A percentile compares a stretch with the other conserved stretches of the same genome.
Conservation (phyloP, 2,329 filamentous ascomycete species). For the Exophiala spinifera region DNA sequence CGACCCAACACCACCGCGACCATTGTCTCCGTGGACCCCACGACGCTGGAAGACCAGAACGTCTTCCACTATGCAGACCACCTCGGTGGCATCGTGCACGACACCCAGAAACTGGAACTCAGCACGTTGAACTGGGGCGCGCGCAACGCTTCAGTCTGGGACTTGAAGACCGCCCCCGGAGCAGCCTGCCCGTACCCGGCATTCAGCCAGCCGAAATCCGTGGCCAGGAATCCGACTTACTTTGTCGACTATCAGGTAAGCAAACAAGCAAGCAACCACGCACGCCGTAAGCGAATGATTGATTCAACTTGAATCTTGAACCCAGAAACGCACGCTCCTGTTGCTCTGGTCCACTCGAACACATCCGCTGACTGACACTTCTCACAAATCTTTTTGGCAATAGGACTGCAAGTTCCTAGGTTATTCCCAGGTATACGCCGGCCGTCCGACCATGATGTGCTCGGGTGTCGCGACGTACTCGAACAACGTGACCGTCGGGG, state of each 20-base stretch:
- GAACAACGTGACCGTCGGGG: constrained; percentile 38
- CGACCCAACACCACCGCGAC: constrained; percentile 48
- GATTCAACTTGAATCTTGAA: no score
- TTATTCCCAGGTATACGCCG: constrained; percentile 36
- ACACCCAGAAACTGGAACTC: constrained; percentile 37
- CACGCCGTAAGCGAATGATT: no score
- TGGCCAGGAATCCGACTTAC: constrained; percentile 41
- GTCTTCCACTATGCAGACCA: constrained; percentile 44
- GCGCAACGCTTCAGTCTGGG: constrained; percentile 41
- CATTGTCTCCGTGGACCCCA: constrained; percentile 41
- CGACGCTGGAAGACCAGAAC: constrained; percentile 35
- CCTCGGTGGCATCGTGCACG: constrained; percentile 48
- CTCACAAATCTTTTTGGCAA: no score
- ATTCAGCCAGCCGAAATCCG: constrained; percentile 29
- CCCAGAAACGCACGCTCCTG: no score
- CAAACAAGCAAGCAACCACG: no score
- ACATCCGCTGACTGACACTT: no score
- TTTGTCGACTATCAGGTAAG: constrained; percentile 47
- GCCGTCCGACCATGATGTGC: constrained; percentile 48
- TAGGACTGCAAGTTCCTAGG: constrained; percentile 52
- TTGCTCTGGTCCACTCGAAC: no score
- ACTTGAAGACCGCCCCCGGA: constrained; percentile 28
- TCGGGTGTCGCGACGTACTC: constrained; percentile 44
- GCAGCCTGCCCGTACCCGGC: constrained; percentile 19
- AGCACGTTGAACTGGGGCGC: constrained; percentile 49